Evolutionary conservation across 441 rosid genomes (phyloP).

Genomic region (Rhodomyrtus psidioides): DNA sequence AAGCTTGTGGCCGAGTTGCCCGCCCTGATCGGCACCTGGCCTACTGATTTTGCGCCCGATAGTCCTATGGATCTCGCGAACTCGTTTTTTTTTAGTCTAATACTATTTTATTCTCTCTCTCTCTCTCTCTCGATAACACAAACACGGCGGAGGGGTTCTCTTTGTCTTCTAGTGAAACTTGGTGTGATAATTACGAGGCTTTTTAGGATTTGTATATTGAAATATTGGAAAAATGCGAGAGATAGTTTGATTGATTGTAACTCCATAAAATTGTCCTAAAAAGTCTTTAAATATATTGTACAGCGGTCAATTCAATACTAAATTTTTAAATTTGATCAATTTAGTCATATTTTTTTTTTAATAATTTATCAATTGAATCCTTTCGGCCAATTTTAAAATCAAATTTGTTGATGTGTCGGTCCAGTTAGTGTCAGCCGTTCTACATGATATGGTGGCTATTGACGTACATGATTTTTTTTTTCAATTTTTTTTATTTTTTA

Average conservation of each 20-base stretch:
- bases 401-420: accelerated
- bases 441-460: accelerated
- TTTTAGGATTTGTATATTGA: background rate
- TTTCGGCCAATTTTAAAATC: accelerated
- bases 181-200: background rate
- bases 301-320: accelerated
- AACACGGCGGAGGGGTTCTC: background rate
- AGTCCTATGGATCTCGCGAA: background rate
- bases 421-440: accelerated
- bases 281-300: background rate
- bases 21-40: background rate
- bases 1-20: background rate
- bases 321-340: background rate
- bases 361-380: background rate
- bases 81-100: background rate
- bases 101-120: too few species aligned
- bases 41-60: background rate
- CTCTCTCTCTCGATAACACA: background rate
- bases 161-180: background rate
- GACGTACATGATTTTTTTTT: accelerated
- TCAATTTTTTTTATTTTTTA: background rate
- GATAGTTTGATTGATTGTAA: background rate
- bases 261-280: background rate
- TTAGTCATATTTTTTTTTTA: accelerated
- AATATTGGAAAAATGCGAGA: background rate